phyloP scores from a whole-genome alignment of 169 alveolate species.

The Babesia divergens region DNA sequence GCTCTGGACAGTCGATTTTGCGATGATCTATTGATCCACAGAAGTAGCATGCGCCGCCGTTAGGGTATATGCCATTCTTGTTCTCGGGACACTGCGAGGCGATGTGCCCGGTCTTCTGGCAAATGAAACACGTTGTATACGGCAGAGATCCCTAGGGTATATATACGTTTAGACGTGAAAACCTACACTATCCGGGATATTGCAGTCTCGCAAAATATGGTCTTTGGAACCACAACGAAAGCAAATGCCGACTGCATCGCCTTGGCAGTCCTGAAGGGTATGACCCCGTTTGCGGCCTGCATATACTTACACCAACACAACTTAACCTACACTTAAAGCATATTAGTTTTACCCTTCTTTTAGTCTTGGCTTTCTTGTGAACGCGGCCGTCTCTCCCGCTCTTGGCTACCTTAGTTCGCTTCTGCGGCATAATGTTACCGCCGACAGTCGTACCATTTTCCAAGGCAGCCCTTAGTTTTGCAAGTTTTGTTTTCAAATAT shows the following conservation, averaged over 20 bases:
- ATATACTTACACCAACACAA: neutral
- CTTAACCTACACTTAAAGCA: slow-evolving; percentile 44
- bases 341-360: slow-evolving; percentile 9
- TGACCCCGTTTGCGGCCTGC: slow-evolving; percentile 64
- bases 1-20: slow-evolving; percentile 56
- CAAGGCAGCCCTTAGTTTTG: slow-evolving; percentile 24
- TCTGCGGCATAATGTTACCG: slow-evolving; percentile 46
- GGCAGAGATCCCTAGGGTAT: slow-evolving; percentile 24
- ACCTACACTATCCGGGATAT: neutral
- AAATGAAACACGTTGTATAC: slow-evolving; percentile 65
- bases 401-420: neutral
- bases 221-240: slow-evolving; percentile 69
- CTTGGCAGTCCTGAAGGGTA: slow-evolving; percentile 40
- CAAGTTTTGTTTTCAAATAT: slow-evolving; percentile 21
- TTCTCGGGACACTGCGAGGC: slow-evolving; percentile 70
- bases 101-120: slow-evolving; percentile 66
- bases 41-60: slow-evolving; percentile 68
- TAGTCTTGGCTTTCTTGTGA: neutral
- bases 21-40: slow-evolving; percentile 70
- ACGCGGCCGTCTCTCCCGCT: neutral
- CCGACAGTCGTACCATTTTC: slow-evolving; percentile 40
- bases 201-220: slow-evolving; percentile 56
- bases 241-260: slow-evolving; percentile 34
- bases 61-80: slow-evolving; percentile 66
- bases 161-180: neutral